Base-by-base conservation (phyloP, 202 grass and related monocot genomes). In the Zoysia matrella region DNA sequence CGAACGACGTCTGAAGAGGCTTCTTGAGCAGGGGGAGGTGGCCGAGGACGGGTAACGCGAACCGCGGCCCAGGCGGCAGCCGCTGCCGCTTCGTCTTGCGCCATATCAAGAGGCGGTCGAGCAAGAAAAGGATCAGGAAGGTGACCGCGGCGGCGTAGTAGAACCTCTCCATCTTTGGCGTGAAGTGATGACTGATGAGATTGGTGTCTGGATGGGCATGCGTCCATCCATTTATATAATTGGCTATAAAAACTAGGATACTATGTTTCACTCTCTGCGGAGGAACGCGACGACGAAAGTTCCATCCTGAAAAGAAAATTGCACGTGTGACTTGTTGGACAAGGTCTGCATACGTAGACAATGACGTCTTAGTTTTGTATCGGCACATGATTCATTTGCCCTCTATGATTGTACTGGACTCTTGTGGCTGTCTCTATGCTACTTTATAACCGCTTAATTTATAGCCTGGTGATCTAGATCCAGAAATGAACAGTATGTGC, bases 1-100 rank as follows among this genome's bases (percentile, higher is more conserved):
- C 76, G 40, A 79, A 11, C 50, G 76, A 14, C 41, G 40, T 36
- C 10, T 79, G 51, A 41, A 79, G 50, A 15, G 76, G 76, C 64
- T 79, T 79, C 64, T 68, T 79, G 15, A 79, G 76, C 63, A 79
- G 14, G 7, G 76, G 76, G 50, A 79, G 76, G 64, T 79, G 76
- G 51, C 76, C 76, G 40, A 79, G 64, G 63, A 79, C 0, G 3
- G 76, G 76, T 50, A 68, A 8, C 64, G 76, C 40, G 64, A 79
- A 14, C 40, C 22, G 22, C 22, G 22, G 22, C 22, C 22, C 22
- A 22, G 22, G 22, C 22, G 22, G 22, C 22, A 22, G 22, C 22
- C 22, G 22, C 22, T 10, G 76, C 1, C 1, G 49, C 14, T 16
- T 49, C 51, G 30, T 79, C 55, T 18, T 22, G 14, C 76, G 48